Evolutionary conservation across 345 rosid genomes (phyloP), one percentile per base, ranked within the genome.

Genomic region (Linum trigynum): DNA sequence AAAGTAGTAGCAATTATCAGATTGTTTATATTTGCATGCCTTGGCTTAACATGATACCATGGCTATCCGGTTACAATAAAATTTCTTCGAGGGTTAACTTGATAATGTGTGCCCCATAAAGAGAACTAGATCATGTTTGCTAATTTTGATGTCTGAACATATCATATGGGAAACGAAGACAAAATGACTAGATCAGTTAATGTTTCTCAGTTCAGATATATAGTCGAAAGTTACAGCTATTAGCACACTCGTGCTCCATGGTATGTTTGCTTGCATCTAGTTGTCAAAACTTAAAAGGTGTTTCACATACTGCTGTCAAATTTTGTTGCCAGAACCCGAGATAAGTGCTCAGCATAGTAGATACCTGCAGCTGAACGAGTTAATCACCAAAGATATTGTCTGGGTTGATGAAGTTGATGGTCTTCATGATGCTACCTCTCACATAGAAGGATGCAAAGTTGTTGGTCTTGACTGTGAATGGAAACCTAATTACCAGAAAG

Each of bases 401-500:
- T 94, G 99, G 97, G 88, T 92, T 71, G 99, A 88, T 69, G 87
- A 76, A 65, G 87, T 73, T 59, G 78, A 76, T 69, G 74, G 82
- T 67, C 77, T 92, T 77, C 57, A 43, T 60, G 50, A 66, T 39
- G 98, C 95, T 38, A 79, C 86, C 23, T 67, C 73, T 65, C 67
- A 72, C 70, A 83, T 92, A 61, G 86, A 88, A 77, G 84, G 62
- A 70, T 81, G 86, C 76, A 92, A 80, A 80, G 88, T 92, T 40
- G 81, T 86, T 39, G 98, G 97, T 35, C 5, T 90, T 72, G 98
- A 92, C 74, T 90, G 92, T 75, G 98, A 92, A 79, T 92, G 97
- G 99, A 94, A 90, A 74, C 99, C 99, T 35, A 94, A 86, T 82
- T 83, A 79, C 76, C 72, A 38, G 14, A 90, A 84, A 81, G 95